These are phyloP conservation scores for Gloeopeniophorella convolvens DNA, from an alignment of 768 basidiomycete species.

Conservation along the genomic window DNA sequence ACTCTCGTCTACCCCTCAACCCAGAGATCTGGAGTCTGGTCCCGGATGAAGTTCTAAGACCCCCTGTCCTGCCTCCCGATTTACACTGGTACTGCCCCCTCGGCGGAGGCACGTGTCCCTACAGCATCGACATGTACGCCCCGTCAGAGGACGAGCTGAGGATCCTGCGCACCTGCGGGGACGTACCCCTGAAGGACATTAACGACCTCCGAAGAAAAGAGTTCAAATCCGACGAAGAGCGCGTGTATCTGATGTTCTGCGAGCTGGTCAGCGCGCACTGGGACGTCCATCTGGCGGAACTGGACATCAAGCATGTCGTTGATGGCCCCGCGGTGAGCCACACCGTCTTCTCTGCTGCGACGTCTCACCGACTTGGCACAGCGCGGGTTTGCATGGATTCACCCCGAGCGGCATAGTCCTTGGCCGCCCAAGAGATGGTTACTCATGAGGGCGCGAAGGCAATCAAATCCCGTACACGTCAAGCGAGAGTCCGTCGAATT, in stretches of 20 bases:
- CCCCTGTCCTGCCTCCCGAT: slow-evolving; percentile 36
- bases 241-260: slow-evolving; percentile 14
- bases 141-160: slow-evolving; percentile 31
- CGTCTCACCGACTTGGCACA: background rate
- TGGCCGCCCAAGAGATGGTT: slow-evolving; percentile 2
- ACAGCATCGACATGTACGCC: slow-evolving; percentile 41
- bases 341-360: background rate
- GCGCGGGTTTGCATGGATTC: slow-evolving; percentile 12
- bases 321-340: background rate
- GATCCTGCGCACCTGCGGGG: slow-evolving; percentile 18
- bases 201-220: background rate
- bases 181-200: background rate
- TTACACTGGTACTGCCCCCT: slow-evolving; percentile 50
- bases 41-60: slow-evolving; percentile 31
- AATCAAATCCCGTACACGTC: background rate
- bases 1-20: slow-evolving; percentile 8
- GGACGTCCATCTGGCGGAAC: slow-evolving; percentile 19
- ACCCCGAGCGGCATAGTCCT: slow-evolving; percentile 1
- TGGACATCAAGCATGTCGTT: slow-evolving; percentile 17
- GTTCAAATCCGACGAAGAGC: slow-evolving; percentile 11
- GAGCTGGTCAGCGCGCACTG: slow-evolving; percentile 24
- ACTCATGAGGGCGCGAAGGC: background rate
- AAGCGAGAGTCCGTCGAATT: background rate
- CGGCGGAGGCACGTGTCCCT: slow-evolving; percentile 31
- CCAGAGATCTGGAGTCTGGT: slow-evolving; percentile 26